Conservation (phyloP, 352 stramenopile genomes). For the Phytophthora foliorum region DNA sequence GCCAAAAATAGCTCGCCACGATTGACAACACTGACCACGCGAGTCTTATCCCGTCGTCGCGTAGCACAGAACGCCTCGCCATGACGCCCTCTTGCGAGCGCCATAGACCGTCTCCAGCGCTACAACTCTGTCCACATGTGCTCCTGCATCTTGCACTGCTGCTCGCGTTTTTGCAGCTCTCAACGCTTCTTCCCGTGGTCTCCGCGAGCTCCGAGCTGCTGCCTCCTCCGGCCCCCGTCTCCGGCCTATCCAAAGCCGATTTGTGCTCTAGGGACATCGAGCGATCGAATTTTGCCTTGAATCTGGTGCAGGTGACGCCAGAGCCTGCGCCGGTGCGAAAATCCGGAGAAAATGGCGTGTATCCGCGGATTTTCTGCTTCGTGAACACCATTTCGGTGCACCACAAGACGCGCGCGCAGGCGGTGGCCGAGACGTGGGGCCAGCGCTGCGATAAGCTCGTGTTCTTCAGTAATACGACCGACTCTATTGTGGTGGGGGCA, state of each 20-base stretch:
- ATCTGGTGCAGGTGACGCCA: conserved; percentile 54
- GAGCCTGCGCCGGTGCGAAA: conserved; percentile 21
- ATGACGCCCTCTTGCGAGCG: conserved; percentile 11
- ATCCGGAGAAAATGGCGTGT: conserved; percentile 21
- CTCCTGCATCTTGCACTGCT: conserved; percentile 9
- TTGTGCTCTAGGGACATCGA: conserved; percentile 67
- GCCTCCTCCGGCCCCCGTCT: conserved; percentile 18
- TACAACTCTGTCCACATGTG: background rate
- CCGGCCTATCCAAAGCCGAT: conserved; percentile 50
- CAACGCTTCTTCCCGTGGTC: background rate
- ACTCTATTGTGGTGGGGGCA: conserved; percentile 51
- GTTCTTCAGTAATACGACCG: conserved; percentile 85
- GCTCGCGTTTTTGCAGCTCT: conserved; percentile 20
- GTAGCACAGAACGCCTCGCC: background rate
- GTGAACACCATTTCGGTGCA: conserved; percentile 86
- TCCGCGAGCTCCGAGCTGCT: conserved; percentile 15
- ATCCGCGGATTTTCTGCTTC: conserved; percentile 80
- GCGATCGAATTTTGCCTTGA: conserved; percentile 47
- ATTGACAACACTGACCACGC: background rate
- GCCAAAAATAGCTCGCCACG: conserved; percentile 6
- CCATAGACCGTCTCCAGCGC: background rate
- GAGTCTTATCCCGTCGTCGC: too few species aligned
- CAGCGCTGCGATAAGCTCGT: conserved; percentile 83
- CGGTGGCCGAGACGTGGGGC: conserved; percentile 84
- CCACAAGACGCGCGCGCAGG: conserved; percentile 64